A percentile compares a stretch with the other conserved stretches of the same genome.
These are phyloP conservation scores for Hydnomerulius pinastri DNA, from an alignment of 768 basidiomycete species.

Conservation along the genomic window DNA sequence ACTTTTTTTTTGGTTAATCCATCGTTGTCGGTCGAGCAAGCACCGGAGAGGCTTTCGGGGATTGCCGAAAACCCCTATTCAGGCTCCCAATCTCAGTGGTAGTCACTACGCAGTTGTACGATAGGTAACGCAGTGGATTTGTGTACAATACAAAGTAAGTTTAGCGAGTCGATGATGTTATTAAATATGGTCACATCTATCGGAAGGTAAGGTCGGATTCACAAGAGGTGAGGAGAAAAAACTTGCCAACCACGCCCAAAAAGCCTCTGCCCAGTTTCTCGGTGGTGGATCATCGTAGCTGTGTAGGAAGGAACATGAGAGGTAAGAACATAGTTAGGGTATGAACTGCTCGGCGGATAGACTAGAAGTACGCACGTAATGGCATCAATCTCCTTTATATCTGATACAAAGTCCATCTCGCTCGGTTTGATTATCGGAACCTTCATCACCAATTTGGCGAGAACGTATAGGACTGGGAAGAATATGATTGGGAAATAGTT, in stretches of 20 bases:
- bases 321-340: neutral
- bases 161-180: too few species aligned
- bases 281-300: conserved; percentile 31
- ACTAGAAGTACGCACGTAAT: conserved; percentile 23
- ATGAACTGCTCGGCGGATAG: neutral
- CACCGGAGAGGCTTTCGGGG: too few species aligned
- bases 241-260: conserved; percentile 33
- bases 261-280: conserved; percentile 24
- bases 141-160: too few species aligned
- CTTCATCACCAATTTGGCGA: conserved; percentile 19
- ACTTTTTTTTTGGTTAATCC: too few species aligned
- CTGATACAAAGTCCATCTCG: conserved; percentile 30
- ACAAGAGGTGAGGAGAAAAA: neutral
- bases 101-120: too few species aligned
- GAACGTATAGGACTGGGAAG: conserved; percentile 50
- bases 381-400: conserved; percentile 30
- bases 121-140: too few species aligned
- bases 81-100: too few species aligned
- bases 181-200: conserved; percentile 15
- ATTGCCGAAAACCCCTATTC: too few species aligned
- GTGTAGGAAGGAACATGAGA: neutral
- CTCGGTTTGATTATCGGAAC: neutral
- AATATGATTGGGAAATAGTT: conserved; percentile 43
- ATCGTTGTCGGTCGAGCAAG: too few species aligned
- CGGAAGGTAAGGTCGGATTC: neutral